phyloP scores from a whole-genome alignment of 441 rosid species.

The Jatropha multifida region DNA sequence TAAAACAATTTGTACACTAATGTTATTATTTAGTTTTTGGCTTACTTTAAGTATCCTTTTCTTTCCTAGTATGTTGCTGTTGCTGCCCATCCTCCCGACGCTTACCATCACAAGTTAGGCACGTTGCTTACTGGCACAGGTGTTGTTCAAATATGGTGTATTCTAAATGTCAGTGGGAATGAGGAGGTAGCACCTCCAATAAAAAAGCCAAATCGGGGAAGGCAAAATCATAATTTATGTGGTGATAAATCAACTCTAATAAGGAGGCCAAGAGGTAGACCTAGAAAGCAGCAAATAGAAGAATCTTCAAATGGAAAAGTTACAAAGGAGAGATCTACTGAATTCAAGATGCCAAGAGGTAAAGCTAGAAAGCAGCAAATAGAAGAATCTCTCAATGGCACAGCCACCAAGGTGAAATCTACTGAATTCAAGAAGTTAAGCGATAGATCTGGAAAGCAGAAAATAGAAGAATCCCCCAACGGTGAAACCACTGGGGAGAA shows the following conservation, averaged over 20 bases:
- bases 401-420: not conserved
- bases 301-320: not conserved
- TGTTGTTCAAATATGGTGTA: constrained; percentile 84
- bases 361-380: constrained; percentile 20
- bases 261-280: constrained; percentile 21
- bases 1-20: not conserved
- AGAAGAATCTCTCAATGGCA: constrained; percentile 1
- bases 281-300: constrained; percentile 17
- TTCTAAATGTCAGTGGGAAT: constrained; percentile 43
- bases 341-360: constrained; percentile 31
- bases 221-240: too few relatives aligned
- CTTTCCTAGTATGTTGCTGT: constrained; percentile 76
- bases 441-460: constrained; percentile 36
- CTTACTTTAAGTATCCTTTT: constrained; percentile 10
- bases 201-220: constrained; percentile 14
- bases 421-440: constrained; percentile 21
- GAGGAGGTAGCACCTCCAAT: constrained; percentile 13
- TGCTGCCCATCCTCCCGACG: constrained; percentile 86
- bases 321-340: constrained; percentile 2
- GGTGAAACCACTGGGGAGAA: not conserved
- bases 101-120: constrained; percentile 83
- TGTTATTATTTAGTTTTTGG: not conserved
- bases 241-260: not conserved
- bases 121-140: constrained; percentile 78
- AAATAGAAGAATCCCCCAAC: constrained; percentile 3